Percentiles rank a stretch among this genome's conserved stretches.
Conservation (phyloP, 2,329 filamentous ascomycete species). For the Raffaelea albimanens region DNA sequence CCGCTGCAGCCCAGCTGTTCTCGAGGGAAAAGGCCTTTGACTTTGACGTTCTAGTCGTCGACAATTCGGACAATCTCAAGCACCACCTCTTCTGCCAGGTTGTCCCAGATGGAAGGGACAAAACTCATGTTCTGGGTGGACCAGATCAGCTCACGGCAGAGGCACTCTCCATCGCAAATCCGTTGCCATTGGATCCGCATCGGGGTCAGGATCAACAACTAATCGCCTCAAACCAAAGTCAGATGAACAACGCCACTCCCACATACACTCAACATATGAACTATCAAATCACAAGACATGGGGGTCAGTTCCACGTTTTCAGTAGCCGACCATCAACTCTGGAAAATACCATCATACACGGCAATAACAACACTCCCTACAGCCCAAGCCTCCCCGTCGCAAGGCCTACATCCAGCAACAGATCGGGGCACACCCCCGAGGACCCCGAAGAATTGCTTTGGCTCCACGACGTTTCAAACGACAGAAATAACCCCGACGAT, state of each 20-base stretch:
- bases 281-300: conserved; percentile 2
- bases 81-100: conserved; percentile 1
- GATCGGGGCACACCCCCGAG: too few relatives aligned
- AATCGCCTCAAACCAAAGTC: too few relatives aligned
- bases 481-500: too few relatives aligned
- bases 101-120: background rate
- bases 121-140: background rate
- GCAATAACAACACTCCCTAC: background rate
- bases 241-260: background rate
- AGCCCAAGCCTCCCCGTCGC: too few relatives aligned
- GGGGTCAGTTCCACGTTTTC: conserved; percentile 7
- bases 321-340: conserved; percentile 2
- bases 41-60: conserved; percentile 5
- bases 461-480: too few relatives aligned
- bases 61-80: background rate
- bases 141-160: background rate
- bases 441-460: too few relatives aligned
- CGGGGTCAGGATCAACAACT: too few relatives aligned
- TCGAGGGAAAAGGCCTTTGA: background rate
- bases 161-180: background rate
- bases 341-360: background rate
- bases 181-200: too few relatives aligned
- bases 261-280: conserved; percentile 9
- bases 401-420: too few relatives aligned
- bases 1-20: conserved; percentile 1